Percentiles rank a stretch among this genome's conserved stretches.
Evolutionary conservation across 306 rosid species (phyloP).

Genomic region (Myrica gale): DNA sequence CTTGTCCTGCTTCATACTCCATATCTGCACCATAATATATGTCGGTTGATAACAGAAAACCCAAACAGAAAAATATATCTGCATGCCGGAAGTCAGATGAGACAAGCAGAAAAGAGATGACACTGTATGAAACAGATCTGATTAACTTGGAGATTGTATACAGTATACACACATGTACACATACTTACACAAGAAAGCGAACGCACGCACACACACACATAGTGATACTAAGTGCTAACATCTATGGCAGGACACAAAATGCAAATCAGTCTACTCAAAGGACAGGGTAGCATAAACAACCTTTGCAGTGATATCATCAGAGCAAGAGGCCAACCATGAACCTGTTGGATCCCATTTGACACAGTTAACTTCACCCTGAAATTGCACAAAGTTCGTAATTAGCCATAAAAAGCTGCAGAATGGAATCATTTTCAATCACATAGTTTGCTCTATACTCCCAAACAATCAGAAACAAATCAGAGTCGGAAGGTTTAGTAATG

Average conservation of each 20-base stretch:
- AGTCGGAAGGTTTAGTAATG: slow-evolving; percentile 17
- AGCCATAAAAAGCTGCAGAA: slow-evolving; percentile 6
- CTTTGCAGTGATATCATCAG: slow-evolving; percentile 93
- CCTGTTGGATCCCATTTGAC: slow-evolving; percentile 99
- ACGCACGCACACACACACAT: not conserved
- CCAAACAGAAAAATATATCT: slow-evolving; percentile 9
- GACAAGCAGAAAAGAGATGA: not conserved
- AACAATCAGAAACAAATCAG: not conserved
- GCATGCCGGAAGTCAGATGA: slow-evolving; percentile 1
- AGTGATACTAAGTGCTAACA: not conserved
- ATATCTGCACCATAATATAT: slow-evolving; percentile 60
- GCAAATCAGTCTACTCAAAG: not conserved
- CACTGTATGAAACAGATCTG: slow-evolving; percentile 4
- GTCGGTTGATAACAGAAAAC: slow-evolving; percentile 1
- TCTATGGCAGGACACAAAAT: not conserved
- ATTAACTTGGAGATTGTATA: not conserved
- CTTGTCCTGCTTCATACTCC: slow-evolving; percentile 88
- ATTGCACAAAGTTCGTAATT: slow-evolving; percentile 26
- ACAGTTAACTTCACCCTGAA: slow-evolving; percentile 93
- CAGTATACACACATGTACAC: not conserved
- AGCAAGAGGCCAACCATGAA: slow-evolving; percentile 83
- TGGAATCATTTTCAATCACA: not conserved
- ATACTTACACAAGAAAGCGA: not conserved
- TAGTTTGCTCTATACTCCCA: slow-evolving; percentile 4
- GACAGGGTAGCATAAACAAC: slow-evolving; percentile 31